Conservation (phyloP, 2,329 filamentous ascomycete genomes). For the Colletotrichum sp. region DNA sequence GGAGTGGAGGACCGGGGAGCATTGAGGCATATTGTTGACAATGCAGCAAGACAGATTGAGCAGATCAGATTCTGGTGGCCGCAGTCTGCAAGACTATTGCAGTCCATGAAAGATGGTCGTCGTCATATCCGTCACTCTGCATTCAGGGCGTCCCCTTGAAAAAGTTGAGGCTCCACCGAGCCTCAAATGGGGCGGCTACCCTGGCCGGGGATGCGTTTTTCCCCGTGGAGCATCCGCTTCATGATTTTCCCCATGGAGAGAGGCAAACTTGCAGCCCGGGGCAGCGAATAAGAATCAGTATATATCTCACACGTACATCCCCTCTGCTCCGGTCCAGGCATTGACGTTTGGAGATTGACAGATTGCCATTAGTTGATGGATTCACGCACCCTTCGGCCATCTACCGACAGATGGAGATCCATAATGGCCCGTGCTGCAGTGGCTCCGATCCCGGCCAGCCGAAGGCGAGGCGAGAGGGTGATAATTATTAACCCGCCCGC, state of each 20-base stretch:
- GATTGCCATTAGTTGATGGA: not conserved
- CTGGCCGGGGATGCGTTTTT: conserved; percentile 5
- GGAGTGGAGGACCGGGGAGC: not conserved
- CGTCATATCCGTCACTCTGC: not conserved
- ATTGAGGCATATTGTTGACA: not conserved
- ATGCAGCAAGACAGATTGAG: not conserved
- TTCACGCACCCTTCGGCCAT: not conserved
- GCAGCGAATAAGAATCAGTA: not conserved
- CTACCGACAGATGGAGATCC: not conserved
- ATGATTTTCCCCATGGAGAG: conserved; percentile 1
- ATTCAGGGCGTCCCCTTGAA: not conserved
- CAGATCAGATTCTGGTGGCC: not conserved
- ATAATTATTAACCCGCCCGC: not conserved
- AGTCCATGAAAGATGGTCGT: not conserved
- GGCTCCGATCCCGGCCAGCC: not conserved
- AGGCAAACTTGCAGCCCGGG: not conserved
- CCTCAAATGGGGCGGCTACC: not conserved
- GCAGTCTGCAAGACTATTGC: not conserved
- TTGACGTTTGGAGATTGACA: not conserved
- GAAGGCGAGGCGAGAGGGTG: not conserved
- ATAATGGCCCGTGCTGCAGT: not conserved
- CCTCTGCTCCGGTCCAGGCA: not conserved
- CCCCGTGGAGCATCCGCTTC: conserved; percentile 1
- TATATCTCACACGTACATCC: not conserved
- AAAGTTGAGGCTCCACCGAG: not conserved